Percentiles rank a stretch among this genome's conserved stretches.
phyloP scores from a whole-genome alignment of 306 rosid genomes.

The Rosa persica region DNA sequence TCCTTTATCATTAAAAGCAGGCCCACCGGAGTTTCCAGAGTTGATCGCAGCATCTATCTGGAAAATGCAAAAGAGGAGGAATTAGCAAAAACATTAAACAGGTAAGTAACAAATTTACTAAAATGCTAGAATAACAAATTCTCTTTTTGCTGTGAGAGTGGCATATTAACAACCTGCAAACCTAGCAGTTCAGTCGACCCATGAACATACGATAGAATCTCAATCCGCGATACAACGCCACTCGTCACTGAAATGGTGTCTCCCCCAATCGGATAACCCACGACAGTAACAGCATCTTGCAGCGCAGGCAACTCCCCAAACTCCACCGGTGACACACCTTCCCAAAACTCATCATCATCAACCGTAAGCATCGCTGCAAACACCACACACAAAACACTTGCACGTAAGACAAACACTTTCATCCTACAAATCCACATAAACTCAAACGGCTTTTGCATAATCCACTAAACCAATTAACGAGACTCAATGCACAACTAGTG shows the following conservation, averaged over 20 bases:
- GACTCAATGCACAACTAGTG: background rate
- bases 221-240: constrained; percentile 93
- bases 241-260: constrained; percentile 98
- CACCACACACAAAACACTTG: constrained; percentile 27
- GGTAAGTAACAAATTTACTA: background rate
- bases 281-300: constrained; percentile 94
- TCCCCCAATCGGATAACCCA: constrained; percentile 97
- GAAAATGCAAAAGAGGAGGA: constrained; percentile 20
- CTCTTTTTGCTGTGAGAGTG: background rate
- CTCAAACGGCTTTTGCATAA: background rate
- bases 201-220: constrained; percentile 91
- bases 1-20: constrained; percentile 91
- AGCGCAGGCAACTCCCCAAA: constrained; percentile 86
- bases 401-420: background rate
- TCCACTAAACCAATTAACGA: too few species aligned
- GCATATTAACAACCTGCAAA: constrained; percentile 62
- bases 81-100: background rate
- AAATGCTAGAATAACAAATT: background rate
- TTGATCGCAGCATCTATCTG: constrained; percentile 97
- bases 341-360: constrained; percentile 90
- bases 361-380: constrained; percentile 90
- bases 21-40: constrained; percentile 99
- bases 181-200: constrained; percentile 97
- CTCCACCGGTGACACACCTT: constrained; percentile 82
- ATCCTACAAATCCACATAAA: background rate